These are phyloP conservation scores for Alternaria conjuncta DNA, from an alignment of 2,329 filamentous ascomycete species.

Conservation along the genomic window DNA sequence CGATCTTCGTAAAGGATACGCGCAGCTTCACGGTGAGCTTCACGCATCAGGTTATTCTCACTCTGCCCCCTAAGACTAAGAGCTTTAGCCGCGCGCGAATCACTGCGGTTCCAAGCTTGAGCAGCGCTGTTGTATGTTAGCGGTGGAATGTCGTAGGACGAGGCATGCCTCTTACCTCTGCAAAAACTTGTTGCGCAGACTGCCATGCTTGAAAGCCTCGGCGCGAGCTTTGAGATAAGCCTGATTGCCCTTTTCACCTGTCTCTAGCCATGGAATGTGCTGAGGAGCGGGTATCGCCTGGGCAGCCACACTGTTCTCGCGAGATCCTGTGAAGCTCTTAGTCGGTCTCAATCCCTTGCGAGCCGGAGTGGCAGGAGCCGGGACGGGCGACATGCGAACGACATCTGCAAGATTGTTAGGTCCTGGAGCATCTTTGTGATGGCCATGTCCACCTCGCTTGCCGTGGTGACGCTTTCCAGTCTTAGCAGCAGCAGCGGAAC, in stretches of 20 bases:
- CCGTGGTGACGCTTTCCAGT: slow-evolving; percentile 90
- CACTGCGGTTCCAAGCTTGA: slow-evolving; percentile 98
- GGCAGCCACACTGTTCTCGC: slow-evolving; percentile 80
- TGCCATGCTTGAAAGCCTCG: slow-evolving; percentile 96
- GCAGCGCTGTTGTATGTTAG: slow-evolving; percentile 69
- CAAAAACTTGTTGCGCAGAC: slow-evolving; percentile 93
- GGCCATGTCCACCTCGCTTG: slow-evolving; percentile 82
- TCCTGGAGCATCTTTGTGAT: slow-evolving; percentile 56
- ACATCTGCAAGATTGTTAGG: slow-evolving; percentile 89
- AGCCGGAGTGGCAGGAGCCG: slow-evolving; percentile 65
- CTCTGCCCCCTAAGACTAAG: slow-evolving; percentile 92
- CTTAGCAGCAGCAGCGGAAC: slow-evolving; percentile 74
- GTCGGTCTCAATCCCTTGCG: slow-evolving; percentile 68
- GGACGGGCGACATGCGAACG: slow-evolving; percentile 92
- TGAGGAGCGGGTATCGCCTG: slow-evolving; percentile 86
- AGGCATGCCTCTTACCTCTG: slow-evolving; percentile 70
- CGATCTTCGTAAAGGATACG: slow-evolving; percentile 91
- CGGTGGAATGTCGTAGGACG: neutral
- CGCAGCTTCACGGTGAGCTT: slow-evolving; percentile 93
- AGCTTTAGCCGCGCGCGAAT: slow-evolving; percentile 93
- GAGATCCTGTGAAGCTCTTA: slow-evolving; percentile 68
- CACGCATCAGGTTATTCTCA: slow-evolving; percentile 96
- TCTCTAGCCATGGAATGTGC: slow-evolving; percentile 96
- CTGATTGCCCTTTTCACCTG: slow-evolving; percentile 87
- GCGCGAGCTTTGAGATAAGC: slow-evolving; percentile 93